Evolutionary conservation across 2,329 filamentous ascomycete species (phyloP), one percentile per base, ranked within the genome.

Genomic region (Penicillium sp.): DNA sequence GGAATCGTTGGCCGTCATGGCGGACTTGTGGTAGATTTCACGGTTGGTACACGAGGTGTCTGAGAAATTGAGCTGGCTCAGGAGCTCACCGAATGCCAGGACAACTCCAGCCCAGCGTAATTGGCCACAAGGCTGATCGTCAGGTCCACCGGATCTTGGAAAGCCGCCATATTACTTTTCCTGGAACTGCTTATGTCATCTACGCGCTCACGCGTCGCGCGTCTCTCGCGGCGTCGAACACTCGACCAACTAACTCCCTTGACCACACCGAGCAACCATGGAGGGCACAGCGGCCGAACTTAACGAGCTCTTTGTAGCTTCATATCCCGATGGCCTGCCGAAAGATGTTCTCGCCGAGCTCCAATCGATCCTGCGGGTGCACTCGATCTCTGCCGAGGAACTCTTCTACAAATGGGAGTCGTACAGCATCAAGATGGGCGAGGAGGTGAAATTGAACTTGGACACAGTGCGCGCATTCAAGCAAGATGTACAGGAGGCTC

Each of bases 331-430:
- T 45, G 70, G 78, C 25, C 74, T 97, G 4, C 80, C 87, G 47
- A 72, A 81, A 49, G 91, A 97, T 64, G 79, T 97, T 41, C 72
- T 88, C 50, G 72, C 77, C 37, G 90, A 96, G 69, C 74, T 98
- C 52, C 78, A 85, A 61, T 94, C 88, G 43, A 94, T 95, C 62
- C 78, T 93, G 70, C 82, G 84, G 39, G 75, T 97, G 45, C 87
- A 96, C 68, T 81, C 81, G 33, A 78, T 97, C 45, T 80, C 82
- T 11, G 76, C 83, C 21, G 83, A 97, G 64, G 93, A 97, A 62
- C 75, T 97, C 17, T 96, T 88, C 68, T 96, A 88, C 80, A 97
- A 97, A 76, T 98, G 93, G 93, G 93, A 98, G 67, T 91, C 89
- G 0, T 97, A 96, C 74, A 90, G 86, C 66, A 84, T 98, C 63